Percentiles rank a stretch among this genome's conserved stretches.
Evolutionary conservation across 2,329 filamentous ascomycete genomes (phyloP).

Genomic region (Fusarium albidum): DNA sequence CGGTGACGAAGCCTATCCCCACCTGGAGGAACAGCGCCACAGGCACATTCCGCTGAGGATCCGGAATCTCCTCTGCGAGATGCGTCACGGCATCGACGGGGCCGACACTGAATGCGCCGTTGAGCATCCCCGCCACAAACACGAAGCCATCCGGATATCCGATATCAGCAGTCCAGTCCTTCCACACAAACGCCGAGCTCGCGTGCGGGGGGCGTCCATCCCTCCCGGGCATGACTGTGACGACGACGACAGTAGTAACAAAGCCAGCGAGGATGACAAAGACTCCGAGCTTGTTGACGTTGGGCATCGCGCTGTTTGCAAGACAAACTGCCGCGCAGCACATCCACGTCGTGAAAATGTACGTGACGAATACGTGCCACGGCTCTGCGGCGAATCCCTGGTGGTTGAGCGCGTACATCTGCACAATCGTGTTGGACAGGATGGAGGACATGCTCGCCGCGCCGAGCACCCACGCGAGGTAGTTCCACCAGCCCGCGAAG

Average conservation of each 20-base stretch:
- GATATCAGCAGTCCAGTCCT: constrained; percentile 48
- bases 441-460: constrained; percentile 51
- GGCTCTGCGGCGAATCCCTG: constrained; percentile 45
- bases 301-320: constrained; percentile 60
- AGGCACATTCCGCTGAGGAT: constrained; percentile 60
- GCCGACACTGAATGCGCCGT: constrained; percentile 74
- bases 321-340: constrained; percentile 56
- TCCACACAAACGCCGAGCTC: constrained; percentile 50
- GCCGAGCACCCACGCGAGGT: constrained; percentile 51
- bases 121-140: constrained; percentile 56
- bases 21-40: constrained; percentile 61
- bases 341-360: constrained; percentile 51
- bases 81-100: constrained; percentile 72
- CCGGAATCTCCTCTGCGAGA: constrained; percentile 69
- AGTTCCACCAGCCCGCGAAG: constrained; percentile 57
- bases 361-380: constrained; percentile 56
- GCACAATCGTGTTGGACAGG: constrained; percentile 51
- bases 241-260: constrained; percentile 63
- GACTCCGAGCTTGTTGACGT: constrained; percentile 62
- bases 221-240: constrained; percentile 58
- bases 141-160: constrained; percentile 53
- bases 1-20: constrained; percentile 58
- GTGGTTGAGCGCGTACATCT: constrained; percentile 55
- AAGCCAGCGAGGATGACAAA: constrained; percentile 59
- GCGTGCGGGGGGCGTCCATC: constrained; percentile 43